Evolutionary conservation across 1,284 basidiomycete genomes (phyloP), one percentile per base, ranked within the genome.

Genomic region (Sporisorium graminicola): DNA sequence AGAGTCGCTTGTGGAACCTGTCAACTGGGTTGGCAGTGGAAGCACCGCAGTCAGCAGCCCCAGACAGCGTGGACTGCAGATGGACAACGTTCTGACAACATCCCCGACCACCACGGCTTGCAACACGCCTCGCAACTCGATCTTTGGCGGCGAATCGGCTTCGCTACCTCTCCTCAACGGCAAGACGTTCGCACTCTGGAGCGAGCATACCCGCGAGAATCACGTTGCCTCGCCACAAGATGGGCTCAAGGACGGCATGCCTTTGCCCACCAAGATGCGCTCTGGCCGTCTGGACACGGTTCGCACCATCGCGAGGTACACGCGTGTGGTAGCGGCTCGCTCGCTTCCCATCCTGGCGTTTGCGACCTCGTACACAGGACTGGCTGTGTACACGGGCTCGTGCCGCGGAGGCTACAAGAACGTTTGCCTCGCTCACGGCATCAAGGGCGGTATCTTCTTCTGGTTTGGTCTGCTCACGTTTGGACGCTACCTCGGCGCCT

Each of bases 401-500:
- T 95, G 94, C 86, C 89, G 94, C 20, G 37, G 47, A 26, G 47
- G 50, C 64, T 66, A 86, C 84, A 82, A 77, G 58, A 95, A 94
- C 80, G 91, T 90, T 0, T 98, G 95, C 79, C 88, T 95, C 20
- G 95, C 96, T 0, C 95, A 98, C 87, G 87, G 95, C 50, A 96
- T 98, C 88, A 98, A 94, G 92, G 87, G 77, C 27, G 90, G 88
- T 22, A 79, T 77, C 42, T 71, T 71, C 31, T 79, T 83, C 63
- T 82, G 85, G 79, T 98, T 95, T 86, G 96, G 95, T 14, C 87
- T 98, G 6, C 87, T 94, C 62, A 91, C 93, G 0, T 98, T 97
- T 85, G 92, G 90, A 27, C 92, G 96, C 24, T 98, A 94, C 87
- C 90, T 97, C 58, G 96, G 96, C 24, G 91, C 93, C 0, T 95